These are phyloP conservation scores for Cyberlindnera petersonii DNA, from an alignment of 805 yeast species.

Conservation along the genomic window DNA sequence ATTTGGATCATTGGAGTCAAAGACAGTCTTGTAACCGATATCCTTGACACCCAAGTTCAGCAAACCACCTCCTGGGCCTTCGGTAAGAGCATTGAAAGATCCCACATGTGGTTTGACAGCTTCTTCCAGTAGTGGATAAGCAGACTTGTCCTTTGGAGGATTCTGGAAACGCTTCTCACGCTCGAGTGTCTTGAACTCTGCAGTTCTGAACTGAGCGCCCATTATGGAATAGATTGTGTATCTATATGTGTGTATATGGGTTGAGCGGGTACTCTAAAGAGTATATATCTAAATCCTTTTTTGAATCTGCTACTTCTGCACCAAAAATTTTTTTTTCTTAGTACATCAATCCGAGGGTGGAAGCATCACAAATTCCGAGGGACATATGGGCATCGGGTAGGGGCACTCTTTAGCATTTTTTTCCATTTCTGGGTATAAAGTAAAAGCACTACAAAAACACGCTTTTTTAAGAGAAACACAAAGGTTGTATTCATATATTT, in stretches of 20 bases:
- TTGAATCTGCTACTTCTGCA: neutral
- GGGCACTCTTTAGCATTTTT: no score
- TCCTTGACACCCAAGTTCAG: constrained; percentile 83
- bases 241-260: no score
- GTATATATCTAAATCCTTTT: neutral
- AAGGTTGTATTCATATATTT: no score
- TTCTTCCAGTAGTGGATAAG: constrained; percentile 76
- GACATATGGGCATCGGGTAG: constrained; percentile 9
- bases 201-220: constrained; percentile 34
- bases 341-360: constrained; percentile 10
- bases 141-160: constrained; percentile 85
- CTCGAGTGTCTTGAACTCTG: constrained; percentile 66
- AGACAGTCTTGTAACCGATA: constrained; percentile 80
- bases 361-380: neutral
- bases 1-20: constrained; percentile 68
- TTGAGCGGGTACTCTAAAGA: neutral
- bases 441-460: neutral
- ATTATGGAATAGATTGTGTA: constrained; percentile 6
- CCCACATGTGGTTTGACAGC: constrained; percentile 96
- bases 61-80: constrained; percentile 81
- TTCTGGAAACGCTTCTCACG: constrained; percentile 79
- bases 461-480: no score
- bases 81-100: constrained; percentile 91
- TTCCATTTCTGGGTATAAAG: neutral
- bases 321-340: constrained; percentile 9